Evolutionary conservation across 1,284 basidiomycete species (phyloP).

Genomic region (Sporisorium exsertum): DNA sequence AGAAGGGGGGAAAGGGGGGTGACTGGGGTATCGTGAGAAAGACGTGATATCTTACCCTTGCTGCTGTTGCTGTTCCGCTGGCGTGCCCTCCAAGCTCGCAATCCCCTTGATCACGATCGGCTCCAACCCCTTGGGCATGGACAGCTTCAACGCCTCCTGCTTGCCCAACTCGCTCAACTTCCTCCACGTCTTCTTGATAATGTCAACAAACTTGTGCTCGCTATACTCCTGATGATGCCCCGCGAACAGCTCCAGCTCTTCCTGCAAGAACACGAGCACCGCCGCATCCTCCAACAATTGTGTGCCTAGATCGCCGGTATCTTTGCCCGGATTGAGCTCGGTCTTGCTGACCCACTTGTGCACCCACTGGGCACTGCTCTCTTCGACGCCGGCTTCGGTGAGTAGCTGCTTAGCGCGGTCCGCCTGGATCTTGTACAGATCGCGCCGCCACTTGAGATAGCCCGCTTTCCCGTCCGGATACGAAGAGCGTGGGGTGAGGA

Average conservation of each 20-base stretch:
- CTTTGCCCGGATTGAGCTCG: constrained; percentile 57
- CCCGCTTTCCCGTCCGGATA: constrained; percentile 67
- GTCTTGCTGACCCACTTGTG: constrained; percentile 64
- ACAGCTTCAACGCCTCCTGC: constrained; percentile 61
- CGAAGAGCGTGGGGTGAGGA: constrained; percentile 54
- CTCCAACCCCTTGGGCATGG: constrained; percentile 58
- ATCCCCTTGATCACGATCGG: constrained; percentile 44
- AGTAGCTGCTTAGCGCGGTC: constrained; percentile 55
- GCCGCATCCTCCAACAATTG: constrained; percentile 66
- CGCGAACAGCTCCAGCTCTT: constrained; percentile 60
- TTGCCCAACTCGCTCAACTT: constrained; percentile 60
- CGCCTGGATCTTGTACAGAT: constrained; percentile 62
- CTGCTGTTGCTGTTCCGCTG: constrained; percentile 11
- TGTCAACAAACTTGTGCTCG: constrained; percentile 63
- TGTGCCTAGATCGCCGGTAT: constrained; percentile 51
- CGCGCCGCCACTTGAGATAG: constrained; percentile 64
- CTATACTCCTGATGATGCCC: constrained; percentile 54
- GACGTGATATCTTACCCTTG: constrained; percentile 34
- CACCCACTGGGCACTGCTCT: constrained; percentile 48
- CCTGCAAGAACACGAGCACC: constrained; percentile 63
- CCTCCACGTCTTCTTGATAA: constrained; percentile 65
- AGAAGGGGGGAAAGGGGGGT: background rate
- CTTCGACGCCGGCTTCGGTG: constrained; percentile 40
- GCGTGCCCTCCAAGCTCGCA: constrained; percentile 40
- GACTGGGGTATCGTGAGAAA: constrained; percentile 2